phyloP scores from a whole-genome alignment of 1,284 basidiomycete species.

The Ganoderma sinense region DNA sequence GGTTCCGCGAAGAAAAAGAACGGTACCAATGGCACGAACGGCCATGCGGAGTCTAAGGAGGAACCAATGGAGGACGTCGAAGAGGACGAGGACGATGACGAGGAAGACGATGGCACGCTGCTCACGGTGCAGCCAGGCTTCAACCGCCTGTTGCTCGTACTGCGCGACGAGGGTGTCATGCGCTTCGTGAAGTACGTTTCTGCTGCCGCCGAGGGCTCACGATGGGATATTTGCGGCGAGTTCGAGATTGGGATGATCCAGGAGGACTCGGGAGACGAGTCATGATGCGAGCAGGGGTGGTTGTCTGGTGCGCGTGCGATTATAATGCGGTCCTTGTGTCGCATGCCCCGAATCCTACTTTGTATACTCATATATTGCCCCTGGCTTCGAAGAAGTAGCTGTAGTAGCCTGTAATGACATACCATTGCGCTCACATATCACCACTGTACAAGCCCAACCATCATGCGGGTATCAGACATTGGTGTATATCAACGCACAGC shows the following conservation, averaged over 20 bases:
- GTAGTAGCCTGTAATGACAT: conserved; percentile 32
- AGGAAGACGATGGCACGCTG: conserved; percentile 86
- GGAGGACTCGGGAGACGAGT: conserved; percentile 45
- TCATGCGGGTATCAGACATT: not conserved
- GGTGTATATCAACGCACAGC: not conserved
- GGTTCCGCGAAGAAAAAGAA: conserved; percentile 53
- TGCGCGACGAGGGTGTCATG: conserved; percentile 95
- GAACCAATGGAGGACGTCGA: conserved; percentile 26
- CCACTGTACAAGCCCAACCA: not conserved
- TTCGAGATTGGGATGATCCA: conserved; percentile 84
- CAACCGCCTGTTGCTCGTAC: conserved; percentile 89
- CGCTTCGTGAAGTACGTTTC: conserved; percentile 95
- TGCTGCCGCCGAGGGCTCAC: conserved; percentile 83
- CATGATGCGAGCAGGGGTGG: conserved; percentile 9
- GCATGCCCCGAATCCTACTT: not conserved
- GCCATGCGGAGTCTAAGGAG: conserved; percentile 27
- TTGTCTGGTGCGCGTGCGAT: not conserved
- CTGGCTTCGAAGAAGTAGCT: conserved; percentile 14
- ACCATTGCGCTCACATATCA: conserved; percentile 13
- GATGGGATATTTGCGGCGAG: conserved; percentile 92
- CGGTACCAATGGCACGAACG: conserved; percentile 41
- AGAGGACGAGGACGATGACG: conserved; percentile 59
- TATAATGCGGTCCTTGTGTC: not conserved
- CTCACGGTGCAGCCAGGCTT: conserved; percentile 91
- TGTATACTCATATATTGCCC: conserved; percentile 16